Base-by-base conservation (phyloP, 345 rosid species). In the Physaria fendleri region DNA sequence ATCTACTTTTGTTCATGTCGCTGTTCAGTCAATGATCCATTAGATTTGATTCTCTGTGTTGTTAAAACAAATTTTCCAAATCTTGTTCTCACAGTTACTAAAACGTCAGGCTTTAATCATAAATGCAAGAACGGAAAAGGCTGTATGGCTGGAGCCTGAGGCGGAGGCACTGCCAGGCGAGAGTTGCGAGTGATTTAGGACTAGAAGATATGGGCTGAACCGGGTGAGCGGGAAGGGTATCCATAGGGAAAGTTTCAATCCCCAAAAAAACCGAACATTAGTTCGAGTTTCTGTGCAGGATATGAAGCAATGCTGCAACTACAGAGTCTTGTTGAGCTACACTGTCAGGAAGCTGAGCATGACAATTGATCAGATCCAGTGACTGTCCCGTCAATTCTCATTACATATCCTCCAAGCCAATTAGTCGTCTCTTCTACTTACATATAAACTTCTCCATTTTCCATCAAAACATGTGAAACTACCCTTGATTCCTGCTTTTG, bases 141-240 rank as follows among this genome's bases (percentile, higher is more conserved):
- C 32, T 59, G 69, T 16, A 17, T 44, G 4, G 12, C 43, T 1
- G 59, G 59, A 5, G 9, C 58, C 11, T 39, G 57, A 62, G 58
- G 72, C 7, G 51, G 51, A 45, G 10, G 10, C n/a, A 23, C 24
- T 20, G 13, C 33, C n/a, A 44, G 71, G 13, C 33, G 7, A 44
- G 71, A 59, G 71, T 37, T 18, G 16, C 0, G 1, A 57, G 56
- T 7, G 93, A 72, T 29, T 66, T 74, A 13, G 89, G 85, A 68
- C 96, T 88, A 71, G 71, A 80, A 15, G 95, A 69, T 85, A 79
- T 69, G 9, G 93, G 88, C 44, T 69, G 71, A 44, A 69, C 49
- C 27, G 98, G 98, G 69, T 88, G 81, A 46, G 98, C 51, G 21
- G 86, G 82, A 77, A 88, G 75, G 1, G 88, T 59, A 74, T 80